Conservation (phyloP, 192 early-diverging fungal species). For the Podila epicladia region DNA sequence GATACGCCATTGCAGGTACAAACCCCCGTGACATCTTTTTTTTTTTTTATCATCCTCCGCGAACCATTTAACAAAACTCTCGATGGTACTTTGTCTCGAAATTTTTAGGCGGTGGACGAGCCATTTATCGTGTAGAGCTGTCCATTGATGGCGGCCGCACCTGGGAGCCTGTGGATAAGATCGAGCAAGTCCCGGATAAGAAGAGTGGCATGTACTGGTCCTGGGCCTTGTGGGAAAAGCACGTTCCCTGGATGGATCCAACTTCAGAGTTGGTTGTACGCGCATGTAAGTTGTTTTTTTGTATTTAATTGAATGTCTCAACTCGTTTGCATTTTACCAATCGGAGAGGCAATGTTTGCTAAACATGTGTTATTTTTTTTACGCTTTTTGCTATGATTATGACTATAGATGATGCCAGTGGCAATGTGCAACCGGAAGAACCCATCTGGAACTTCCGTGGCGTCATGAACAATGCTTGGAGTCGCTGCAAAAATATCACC, state of each 20-base stretch:
- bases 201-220: constrained; percentile 71
- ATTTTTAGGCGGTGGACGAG: constrained; percentile 73
- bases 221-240: constrained; percentile 86
- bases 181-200: constrained; percentile 53
- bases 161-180: constrained; percentile 80
- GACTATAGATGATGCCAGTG: constrained; percentile 70
- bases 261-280: constrained; percentile 76
- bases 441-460: constrained; percentile 84
- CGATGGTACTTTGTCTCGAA: not conserved
- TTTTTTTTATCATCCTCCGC: constrained; percentile 43
- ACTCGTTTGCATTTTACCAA: not conserved
- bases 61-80: constrained; percentile 47
- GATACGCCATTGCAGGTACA: constrained; percentile 76
- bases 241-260: constrained; percentile 53
- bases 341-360: too few relatives aligned
- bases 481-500: constrained; percentile 24
- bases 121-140: constrained; percentile 84
- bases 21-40: constrained; percentile 23
- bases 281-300: constrained; percentile 67
- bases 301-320: not conserved
- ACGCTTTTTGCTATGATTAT: not conserved
- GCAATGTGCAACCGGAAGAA: constrained; percentile 87
- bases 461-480: constrained; percentile 82
- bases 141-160: constrained; percentile 86
- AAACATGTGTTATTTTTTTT: not conserved